phyloP scores from a whole-genome alignment of 2,329 filamentous ascomycete genomes.

The Colletotrichum tropicale region DNA sequence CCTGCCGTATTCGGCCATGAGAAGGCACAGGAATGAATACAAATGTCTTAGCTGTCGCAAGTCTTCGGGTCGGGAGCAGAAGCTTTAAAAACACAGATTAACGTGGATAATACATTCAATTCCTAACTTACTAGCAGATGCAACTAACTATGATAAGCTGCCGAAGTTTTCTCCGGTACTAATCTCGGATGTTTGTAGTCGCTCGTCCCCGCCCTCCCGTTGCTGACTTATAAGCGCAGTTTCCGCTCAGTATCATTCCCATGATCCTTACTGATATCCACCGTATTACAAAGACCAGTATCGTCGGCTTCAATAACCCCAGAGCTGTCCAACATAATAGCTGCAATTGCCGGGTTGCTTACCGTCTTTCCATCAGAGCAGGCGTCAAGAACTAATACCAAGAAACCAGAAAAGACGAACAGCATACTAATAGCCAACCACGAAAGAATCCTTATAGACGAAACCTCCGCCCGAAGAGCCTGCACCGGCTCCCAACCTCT shows the following conservation, averaged over 20 bases:
- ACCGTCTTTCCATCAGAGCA: background rate
- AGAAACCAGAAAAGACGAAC: background rate
- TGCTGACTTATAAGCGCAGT: background rate
- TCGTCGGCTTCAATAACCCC: background rate
- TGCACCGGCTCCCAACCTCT: background rate
- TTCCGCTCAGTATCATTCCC: background rate
- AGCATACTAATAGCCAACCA: background rate
- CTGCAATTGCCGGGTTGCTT: background rate
- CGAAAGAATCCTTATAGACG: background rate
- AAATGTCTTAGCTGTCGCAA: too few species aligned
- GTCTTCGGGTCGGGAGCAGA: too few species aligned
- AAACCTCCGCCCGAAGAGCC: background rate
- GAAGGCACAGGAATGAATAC: too few species aligned
- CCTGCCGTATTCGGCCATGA: too few species aligned
- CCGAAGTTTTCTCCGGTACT: too few species aligned
- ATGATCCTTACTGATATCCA: background rate
- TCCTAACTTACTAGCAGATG: too few species aligned
- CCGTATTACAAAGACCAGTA: background rate
- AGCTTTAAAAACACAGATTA: too few species aligned
- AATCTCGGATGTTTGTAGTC: background rate
- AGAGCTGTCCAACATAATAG: background rate
- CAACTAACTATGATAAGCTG: too few species aligned
- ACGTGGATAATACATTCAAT: too few species aligned
- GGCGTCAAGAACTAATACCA: accelerated
- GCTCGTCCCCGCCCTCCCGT: too few species aligned